phyloP scores from a whole-genome alignment of 208 protist genomes.

The Histomonas meleagridis region DNA sequence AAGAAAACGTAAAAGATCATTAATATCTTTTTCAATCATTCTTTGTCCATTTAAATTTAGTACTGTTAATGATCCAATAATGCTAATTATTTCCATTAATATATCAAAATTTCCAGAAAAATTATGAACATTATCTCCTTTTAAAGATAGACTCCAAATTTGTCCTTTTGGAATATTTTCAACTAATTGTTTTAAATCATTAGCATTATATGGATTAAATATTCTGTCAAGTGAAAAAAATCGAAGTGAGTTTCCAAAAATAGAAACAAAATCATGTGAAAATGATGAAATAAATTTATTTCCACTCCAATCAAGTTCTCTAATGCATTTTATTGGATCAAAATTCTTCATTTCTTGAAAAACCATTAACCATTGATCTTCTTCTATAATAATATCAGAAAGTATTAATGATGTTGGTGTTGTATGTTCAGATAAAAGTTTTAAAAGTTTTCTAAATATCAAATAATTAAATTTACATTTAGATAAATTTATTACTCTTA shows the following conservation, averaged over 20 bases:
- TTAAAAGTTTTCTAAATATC: no score
- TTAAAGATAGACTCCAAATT: background rate
- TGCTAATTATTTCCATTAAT: background rate
- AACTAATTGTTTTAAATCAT: background rate
- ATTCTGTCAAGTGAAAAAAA: background rate
- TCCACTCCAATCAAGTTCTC: background rate
- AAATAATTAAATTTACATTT: no score
- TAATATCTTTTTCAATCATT: background rate
- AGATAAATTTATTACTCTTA: no score
- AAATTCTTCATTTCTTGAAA: background rate
- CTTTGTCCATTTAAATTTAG: background rate
- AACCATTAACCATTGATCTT: background rate
- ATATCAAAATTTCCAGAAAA: background rate
- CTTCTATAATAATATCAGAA: background rate
- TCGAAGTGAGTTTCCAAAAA: background rate
- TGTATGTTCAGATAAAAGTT: background rate
- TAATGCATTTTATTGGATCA: background rate
- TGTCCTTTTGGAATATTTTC: background rate
- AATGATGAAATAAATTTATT: background rate
- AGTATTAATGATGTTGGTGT: background rate
- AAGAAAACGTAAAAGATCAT: background rate
- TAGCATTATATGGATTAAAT: background rate
- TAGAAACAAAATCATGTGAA: background rate
- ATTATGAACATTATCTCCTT: background rate
- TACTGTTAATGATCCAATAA: background rate